phyloP scores from a whole-genome alignment of 2,329 filamentous ascomycete genomes.

The Pleoardoris graminearum region DNA sequence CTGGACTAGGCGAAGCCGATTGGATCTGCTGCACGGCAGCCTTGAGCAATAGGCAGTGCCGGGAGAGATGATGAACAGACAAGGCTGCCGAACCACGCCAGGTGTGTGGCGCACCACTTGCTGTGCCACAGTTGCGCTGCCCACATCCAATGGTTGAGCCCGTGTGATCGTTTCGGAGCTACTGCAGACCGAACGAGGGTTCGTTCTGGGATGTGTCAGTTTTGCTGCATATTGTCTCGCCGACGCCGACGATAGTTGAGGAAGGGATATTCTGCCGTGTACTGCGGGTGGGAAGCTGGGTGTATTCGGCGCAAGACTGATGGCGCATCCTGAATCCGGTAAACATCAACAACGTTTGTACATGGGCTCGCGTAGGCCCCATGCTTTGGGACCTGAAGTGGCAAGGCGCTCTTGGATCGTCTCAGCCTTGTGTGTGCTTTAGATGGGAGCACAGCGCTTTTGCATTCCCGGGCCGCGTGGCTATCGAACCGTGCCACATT shows the following conservation, averaged over 20 bases:
- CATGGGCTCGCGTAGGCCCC: not conserved
- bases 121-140: slow-evolving; percentile 4
- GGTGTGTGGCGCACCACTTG: slow-evolving; percentile 2
- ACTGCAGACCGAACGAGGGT: not conserved
- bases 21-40: not conserved
- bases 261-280: not conserved
- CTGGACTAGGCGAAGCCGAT: not conserved
- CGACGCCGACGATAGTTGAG: not conserved
- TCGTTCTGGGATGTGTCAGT: not conserved
- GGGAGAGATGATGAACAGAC: not conserved
- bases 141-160: not conserved
- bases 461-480: not conserved
- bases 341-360: not conserved
- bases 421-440: slow-evolving; percentile 1
- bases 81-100: not conserved
- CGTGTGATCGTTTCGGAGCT: not conserved
- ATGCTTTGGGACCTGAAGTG: not conserved
- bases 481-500: slow-evolving; percentile 1
- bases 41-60: not conserved
- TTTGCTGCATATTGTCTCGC: not conserved
- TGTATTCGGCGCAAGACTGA: not conserved
- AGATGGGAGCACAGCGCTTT: slow-evolving; percentile 3
- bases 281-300: not conserved
- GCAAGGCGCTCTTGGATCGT: not conserved
- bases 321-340: not conserved